A percentile compares a stretch with the other conserved stretches of the same genome.
These are phyloP conservation scores for Lentinula boryana DNA, from an alignment of 768 basidiomycete species.

Conservation along the genomic window DNA sequence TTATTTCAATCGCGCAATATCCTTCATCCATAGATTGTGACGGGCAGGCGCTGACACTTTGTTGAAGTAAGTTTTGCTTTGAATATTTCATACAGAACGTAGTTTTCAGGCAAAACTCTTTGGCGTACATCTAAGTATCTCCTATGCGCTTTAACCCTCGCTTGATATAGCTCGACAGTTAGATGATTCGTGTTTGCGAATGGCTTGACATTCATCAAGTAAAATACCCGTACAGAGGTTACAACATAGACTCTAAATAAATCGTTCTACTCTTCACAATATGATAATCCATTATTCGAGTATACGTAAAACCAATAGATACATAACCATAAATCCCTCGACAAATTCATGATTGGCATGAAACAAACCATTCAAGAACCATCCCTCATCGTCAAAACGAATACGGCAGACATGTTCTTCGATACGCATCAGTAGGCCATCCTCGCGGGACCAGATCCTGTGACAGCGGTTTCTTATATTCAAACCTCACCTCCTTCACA, in stretches of 20 bases:
- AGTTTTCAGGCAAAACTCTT: too few relatives aligned
- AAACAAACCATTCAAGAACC: not conserved
- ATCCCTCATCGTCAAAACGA: not conserved
- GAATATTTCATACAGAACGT: too few relatives aligned
- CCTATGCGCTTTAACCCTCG: too few relatives aligned
- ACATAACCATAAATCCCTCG: not conserved
- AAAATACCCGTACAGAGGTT: too few relatives aligned
- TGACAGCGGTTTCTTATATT: slow-evolving; percentile 5
- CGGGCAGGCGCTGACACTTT: too few relatives aligned
- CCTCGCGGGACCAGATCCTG: slow-evolving; percentile 1
- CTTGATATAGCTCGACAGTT: too few relatives aligned
- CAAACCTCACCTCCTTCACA: slow-evolving; percentile 4
- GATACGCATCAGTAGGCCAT: slow-evolving; percentile 6
- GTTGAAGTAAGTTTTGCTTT: too few relatives aligned
- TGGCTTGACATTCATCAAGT: too few relatives aligned
- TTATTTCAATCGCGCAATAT: too few relatives aligned
- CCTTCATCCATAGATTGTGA: too few relatives aligned
- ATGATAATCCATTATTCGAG: not conserved
- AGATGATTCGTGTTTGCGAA: too few relatives aligned
- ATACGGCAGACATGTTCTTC: slow-evolving; percentile 2
- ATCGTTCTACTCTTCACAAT: not conserved
- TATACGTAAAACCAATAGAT: not conserved
- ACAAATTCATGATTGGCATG: not conserved
- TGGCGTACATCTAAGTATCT: too few relatives aligned
- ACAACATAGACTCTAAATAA: not conserved